Conservation (phyloP, 768 basidiomycete species). For the Lactarius indigo region DNA sequence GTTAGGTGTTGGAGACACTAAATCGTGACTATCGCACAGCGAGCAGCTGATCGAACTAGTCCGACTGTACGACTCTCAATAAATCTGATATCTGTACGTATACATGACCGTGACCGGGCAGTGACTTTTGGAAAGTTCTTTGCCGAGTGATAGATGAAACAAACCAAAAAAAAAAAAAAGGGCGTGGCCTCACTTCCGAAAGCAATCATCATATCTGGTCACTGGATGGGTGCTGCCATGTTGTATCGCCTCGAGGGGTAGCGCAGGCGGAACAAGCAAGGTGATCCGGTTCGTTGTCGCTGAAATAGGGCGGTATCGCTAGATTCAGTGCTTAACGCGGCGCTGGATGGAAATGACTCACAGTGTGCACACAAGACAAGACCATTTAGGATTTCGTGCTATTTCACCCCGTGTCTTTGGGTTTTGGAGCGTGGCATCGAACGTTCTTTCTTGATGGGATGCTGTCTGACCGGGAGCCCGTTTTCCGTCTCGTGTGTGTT, state of each 20-base stretch:
- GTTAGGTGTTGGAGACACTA: constrained; percentile 38
- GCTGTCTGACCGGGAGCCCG: neutral
- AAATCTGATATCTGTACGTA: neutral
- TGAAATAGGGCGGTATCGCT: constrained; percentile 29
- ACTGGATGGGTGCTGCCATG: neutral
- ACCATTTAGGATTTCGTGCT: constrained; percentile 10
- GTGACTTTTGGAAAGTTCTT: neutral
- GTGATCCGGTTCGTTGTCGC: constrained; percentile 49
- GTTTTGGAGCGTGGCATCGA: constrained; percentile 10
- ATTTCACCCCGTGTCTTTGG: neutral
- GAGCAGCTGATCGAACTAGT: neutral
- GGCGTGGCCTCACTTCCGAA: neutral
- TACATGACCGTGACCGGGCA: neutral
- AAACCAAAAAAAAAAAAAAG: neutral
- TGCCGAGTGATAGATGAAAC: neutral
- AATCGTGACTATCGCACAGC: neutral
- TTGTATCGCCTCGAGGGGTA: constrained; percentile 45
- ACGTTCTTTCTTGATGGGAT: neutral
- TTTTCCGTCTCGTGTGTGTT: constrained; percentile 4
- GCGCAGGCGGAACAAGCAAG: constrained; percentile 62
- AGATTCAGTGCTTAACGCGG: neutral
- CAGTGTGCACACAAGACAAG: constrained; percentile 18
- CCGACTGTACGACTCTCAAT: neutral
- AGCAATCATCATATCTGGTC: constrained; percentile 4
- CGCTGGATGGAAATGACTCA: neutral